Evolutionary conservation across 2,329 filamentous ascomycete species (phyloP).

Genomic region (Pezicula neosporulosa): DNA sequence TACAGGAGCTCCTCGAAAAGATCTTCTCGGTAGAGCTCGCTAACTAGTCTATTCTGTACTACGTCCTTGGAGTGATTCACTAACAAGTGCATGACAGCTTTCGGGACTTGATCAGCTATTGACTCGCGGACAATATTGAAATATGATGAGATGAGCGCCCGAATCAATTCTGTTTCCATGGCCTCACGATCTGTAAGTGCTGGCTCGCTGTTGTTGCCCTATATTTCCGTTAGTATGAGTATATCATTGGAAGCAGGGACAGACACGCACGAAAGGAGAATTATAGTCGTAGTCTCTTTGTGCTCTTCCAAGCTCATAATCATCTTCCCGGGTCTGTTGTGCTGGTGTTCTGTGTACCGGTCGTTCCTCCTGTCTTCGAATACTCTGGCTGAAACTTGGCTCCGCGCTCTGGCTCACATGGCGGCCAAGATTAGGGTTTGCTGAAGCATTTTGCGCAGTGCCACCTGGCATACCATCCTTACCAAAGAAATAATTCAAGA

Average conservation of each 20-base stretch:
- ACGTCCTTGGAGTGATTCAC: conserved; percentile 99
- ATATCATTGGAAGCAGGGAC: neutral
- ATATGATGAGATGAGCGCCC: conserved; percentile 93
- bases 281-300: conserved; percentile 36
- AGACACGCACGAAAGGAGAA: conserved; percentile 43
- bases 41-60: conserved; percentile 94
- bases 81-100: conserved; percentile 97
- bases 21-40: conserved; percentile 88
- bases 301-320: conserved; percentile 27
- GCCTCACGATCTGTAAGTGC: conserved; percentile 93
- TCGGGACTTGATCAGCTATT: conserved; percentile 97
- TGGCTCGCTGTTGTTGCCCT: conserved; percentile 67
- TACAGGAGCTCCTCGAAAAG: conserved; percentile 92
- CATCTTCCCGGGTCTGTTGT: conserved; percentile 45
- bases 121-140: conserved; percentile 99
- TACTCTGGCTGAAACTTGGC: conserved; percentile 78
- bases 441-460: conserved; percentile 28
- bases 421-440: conserved; percentile 42
- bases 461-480: conserved; percentile 66
- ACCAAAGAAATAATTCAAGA: conserved; percentile 98
- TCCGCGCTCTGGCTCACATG: conserved; percentile 79
- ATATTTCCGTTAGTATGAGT: conserved; percentile 9
- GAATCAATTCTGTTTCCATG: conserved; percentile 96
- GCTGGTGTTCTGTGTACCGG: conserved; percentile 37
- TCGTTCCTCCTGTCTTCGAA: conserved; percentile 64